Evolutionary conservation across 805 yeast species (phyloP).

Genomic region (Myxozyma lipomycoides): DNA sequence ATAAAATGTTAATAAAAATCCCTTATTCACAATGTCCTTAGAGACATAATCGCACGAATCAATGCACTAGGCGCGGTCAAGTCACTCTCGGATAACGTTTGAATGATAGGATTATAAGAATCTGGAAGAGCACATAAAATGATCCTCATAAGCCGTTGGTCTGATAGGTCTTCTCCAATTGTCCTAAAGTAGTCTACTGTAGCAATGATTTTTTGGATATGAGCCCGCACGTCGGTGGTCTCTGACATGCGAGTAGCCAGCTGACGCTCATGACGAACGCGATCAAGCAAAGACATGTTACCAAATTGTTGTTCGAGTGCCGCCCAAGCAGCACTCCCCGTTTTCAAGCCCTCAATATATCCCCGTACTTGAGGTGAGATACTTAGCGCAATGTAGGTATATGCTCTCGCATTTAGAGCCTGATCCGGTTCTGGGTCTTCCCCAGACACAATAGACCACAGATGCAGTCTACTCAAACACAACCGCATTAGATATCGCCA

Average conservation of each 20-base stretch:
- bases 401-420: slow-evolving; percentile 4
- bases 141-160: slow-evolving; percentile 7
- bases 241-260: slow-evolving; percentile 5
- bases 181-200: slow-evolving; percentile 14
- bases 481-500: slow-evolving; percentile 14
- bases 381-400: slow-evolving; percentile 8
- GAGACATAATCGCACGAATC: background rate
- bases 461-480: slow-evolving; percentile 5
- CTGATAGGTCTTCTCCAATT: slow-evolving; percentile 13
- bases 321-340: slow-evolving; percentile 8
- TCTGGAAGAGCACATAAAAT: slow-evolving; percentile 18
- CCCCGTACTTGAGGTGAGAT: slow-evolving; percentile 4
- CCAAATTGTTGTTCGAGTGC: slow-evolving; percentile 9
- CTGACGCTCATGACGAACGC: slow-evolving; percentile 9
- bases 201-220: slow-evolving; percentile 3
- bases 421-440: background rate
- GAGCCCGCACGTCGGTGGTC: background rate
- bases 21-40: background rate
- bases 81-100: slow-evolving; percentile 4
- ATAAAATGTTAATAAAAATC: too few species aligned
- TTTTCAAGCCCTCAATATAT: background rate
- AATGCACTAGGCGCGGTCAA: slow-evolving; percentile 1
- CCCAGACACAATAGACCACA: slow-evolving; percentile 7
- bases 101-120: slow-evolving; percentile 7
- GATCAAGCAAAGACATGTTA: slow-evolving; percentile 9